Evolutionary conservation across 176 grass and related monocot genomes (phyloP).

Genomic region (Elymus sibiricus): DNA sequence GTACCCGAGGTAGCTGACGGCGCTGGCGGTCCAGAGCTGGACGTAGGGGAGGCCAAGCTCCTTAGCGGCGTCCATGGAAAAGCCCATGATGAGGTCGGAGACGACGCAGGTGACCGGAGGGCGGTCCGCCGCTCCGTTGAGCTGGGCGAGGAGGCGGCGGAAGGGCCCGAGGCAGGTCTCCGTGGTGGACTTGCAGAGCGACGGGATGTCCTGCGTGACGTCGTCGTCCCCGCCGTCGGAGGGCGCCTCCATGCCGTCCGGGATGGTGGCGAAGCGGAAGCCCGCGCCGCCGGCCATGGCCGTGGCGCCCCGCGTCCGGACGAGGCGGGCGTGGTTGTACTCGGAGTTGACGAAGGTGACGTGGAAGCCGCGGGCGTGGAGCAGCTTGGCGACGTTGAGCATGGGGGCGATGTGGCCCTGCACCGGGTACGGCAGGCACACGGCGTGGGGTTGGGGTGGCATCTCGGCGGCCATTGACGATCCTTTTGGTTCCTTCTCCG

Average conservation of each 20-base stretch:
- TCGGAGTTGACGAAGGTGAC: background rate
- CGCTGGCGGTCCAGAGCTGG: conserved; percentile 7
- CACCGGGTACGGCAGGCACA: background rate
- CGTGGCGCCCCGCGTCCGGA: background rate
- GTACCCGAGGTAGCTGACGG: background rate
- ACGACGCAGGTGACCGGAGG: background rate
- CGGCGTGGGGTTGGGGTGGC: background rate
- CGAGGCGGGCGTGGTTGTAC: background rate
- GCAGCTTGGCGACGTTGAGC: background rate
- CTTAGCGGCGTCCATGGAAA: conserved; percentile 10
- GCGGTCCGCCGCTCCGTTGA: conserved; percentile 20
- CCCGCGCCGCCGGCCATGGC: background rate
- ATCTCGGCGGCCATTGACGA: background rate
- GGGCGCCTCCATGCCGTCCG: background rate
- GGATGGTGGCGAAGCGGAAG: background rate
- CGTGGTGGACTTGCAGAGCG: conserved; percentile 47
- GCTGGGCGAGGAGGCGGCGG: conserved; percentile 40
- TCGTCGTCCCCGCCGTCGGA: conserved; percentile 15
- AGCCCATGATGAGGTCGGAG: conserved; percentile 3
- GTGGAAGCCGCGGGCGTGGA: background rate
- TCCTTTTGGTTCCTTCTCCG: background rate
- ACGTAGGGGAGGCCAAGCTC: background rate
- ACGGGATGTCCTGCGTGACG: conserved; percentile 69
- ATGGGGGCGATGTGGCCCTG: background rate
- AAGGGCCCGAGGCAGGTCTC: conserved; percentile 55